Percentiles rank a stretch among this genome's conserved stretches.
These are phyloP conservation scores for Fusarium ramigenum DNA, from an alignment of 2,329 filamentous ascomycete genomes.

Conservation along the genomic window DNA sequence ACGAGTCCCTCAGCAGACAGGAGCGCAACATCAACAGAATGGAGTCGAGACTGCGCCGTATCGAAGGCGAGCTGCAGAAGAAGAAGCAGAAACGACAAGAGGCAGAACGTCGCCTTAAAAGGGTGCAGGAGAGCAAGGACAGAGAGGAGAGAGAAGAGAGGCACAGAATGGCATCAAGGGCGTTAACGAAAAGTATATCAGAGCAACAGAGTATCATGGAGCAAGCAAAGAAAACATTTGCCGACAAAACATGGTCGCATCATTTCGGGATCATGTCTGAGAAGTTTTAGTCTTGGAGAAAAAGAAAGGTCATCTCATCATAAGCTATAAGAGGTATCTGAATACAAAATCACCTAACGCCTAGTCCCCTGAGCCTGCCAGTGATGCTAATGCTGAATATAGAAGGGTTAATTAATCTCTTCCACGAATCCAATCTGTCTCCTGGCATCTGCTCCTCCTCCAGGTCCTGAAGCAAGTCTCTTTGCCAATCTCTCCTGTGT, in stretches of 20 bases:
- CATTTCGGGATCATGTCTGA: not conserved
- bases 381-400: not conserved
- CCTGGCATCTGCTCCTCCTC: conserved; percentile 45
- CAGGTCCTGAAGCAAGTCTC: conserved; percentile 55
- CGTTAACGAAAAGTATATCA: not conserved
- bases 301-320: not conserved
- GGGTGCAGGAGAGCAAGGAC: not conserved
- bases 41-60: not conserved
- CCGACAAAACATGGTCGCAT: no score
- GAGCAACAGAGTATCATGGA: not conserved
- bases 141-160: not conserved
- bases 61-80: not conserved
- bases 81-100: not conserved
- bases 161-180: not conserved
- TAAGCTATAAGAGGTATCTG: conserved; percentile 8
- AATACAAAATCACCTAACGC: conserved; percentile 12
- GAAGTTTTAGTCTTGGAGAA: not conserved
- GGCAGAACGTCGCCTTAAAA: not conserved
- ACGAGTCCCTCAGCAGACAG: not conserved
- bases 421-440: conserved; percentile 67
- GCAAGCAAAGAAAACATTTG: not conserved
- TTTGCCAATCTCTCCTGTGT: conserved; percentile 53
- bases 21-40: not conserved
- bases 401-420: conserved; percentile 55
- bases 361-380: conserved; percentile 1